Evolutionary conservation across 2,329 filamentous ascomycete species (phyloP), one percentile per base, ranked within the genome.

Genomic region (Mollisiaceae sp.): DNA sequence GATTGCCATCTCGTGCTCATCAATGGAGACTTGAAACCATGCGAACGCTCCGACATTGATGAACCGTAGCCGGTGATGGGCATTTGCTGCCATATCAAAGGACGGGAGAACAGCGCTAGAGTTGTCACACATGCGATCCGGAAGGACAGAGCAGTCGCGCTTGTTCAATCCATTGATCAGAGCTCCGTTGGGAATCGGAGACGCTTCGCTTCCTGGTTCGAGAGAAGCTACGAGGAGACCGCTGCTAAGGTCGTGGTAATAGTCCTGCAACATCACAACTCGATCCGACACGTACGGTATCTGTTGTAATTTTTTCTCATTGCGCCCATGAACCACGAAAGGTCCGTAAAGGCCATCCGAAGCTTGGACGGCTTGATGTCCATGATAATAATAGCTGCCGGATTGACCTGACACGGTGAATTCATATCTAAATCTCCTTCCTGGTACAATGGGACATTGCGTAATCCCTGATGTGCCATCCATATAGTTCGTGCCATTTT

Each of bases 401-500:
- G 78, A 79, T 64, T 86, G 83, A 0, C 77, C 78, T 11, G 75
- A 75, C n/a, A 90, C 83, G 0, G 85, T 86, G 74, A 93, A 93
- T 18, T 85, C 84, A 75, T 93, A 93, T 0, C 83, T 87, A 67
- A 90, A 89, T 0, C 80, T 85, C 1, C 81, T 78, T 0, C 86
- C 86, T 0, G 90, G 87, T 0, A 86, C 82, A 56, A 93, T 89
- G 0, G 85, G 82, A 67, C 89, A 91, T 74, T 91, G 43, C 83
- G 85, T 9, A 89, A 75, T 69, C 2, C 85, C 89, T 0, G 86
- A 81, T 1, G 89, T 85, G 0, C 91, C 91, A 72, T 94, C 91
- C 88, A 92, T 91, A 64, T 83, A 83, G 65, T 87, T 92, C 0
- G 90, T 91, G 12, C 89, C 90, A 70, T 91, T 91, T 74, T 93